A percentile compares a stretch with the other conserved stretches of the same genome.
Evolutionary conservation across 208 protist genomes (phyloP).

Genomic region (Endotrypanum monterogeii): DNA sequence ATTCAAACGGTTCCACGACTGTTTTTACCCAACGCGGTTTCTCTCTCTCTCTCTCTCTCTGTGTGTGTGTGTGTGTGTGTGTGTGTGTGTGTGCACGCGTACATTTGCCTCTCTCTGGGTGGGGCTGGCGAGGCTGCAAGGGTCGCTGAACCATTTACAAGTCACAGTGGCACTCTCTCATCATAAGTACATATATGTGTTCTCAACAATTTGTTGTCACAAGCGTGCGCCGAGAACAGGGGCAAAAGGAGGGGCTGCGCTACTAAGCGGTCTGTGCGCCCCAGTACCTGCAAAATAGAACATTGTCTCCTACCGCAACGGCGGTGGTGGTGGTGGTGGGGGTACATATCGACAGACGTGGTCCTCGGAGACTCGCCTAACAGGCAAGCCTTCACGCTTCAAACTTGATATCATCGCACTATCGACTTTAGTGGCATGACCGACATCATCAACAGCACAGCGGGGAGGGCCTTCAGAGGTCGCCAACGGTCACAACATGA

Average conservation of each 20-base stretch:
- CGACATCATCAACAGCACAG: neutral
- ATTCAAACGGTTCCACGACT: neutral
- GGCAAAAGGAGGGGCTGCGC: neutral
- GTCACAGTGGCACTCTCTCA: too few species aligned
- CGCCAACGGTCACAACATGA: slow-evolving; percentile 37
- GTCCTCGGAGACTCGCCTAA: neutral
- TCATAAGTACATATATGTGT: neutral
- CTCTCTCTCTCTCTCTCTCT: neutral
- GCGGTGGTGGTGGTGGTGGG: neutral
- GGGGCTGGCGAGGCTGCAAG: too few species aligned
- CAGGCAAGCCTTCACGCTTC: neutral
- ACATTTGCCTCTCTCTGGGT: neutral
- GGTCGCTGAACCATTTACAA: too few species aligned
- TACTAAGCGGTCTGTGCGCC: neutral
- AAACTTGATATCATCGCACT: neutral
- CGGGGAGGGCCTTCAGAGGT: slow-evolving; percentile 25
- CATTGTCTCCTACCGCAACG: neutral
- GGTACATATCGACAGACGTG: neutral
- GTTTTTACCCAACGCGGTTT: neutral
- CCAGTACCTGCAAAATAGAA: neutral
- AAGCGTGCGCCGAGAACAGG: neutral
- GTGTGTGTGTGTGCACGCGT: neutral
- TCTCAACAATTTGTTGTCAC: neutral
- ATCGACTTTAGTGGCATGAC: neutral
- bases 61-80: neutral